Conservation (phyloP, 352 stramenopile genomes). For the Phytophthora pluvialis region DNA sequence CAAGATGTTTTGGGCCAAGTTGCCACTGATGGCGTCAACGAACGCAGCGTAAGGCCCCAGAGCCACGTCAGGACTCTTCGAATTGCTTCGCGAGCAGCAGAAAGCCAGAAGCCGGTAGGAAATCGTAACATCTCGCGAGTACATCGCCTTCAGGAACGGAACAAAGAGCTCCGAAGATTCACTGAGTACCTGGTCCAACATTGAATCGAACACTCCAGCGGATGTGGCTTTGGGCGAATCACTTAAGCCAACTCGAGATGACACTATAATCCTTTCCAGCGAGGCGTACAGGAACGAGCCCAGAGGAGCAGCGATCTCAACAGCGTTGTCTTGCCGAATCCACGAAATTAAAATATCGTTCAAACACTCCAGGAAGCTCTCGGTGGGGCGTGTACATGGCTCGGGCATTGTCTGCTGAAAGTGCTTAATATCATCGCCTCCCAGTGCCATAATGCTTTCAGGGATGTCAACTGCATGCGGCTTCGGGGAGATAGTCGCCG, state of each 20-base stretch:
- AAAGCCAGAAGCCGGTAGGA: constrained; percentile 79
- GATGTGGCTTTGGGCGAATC: constrained; percentile 68
- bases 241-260: constrained; percentile 71
- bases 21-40: constrained; percentile 58
- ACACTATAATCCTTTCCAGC: constrained; percentile 79
- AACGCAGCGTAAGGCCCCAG: constrained; percentile 74
- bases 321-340: constrained; percentile 79
- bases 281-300: constrained; percentile 70
- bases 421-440: constrained; percentile 76
- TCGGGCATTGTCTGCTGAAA: constrained; percentile 80
- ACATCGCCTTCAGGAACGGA: constrained; percentile 84
- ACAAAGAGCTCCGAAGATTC: constrained; percentile 74
- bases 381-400: constrained; percentile 60
- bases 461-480: constrained; percentile 47
- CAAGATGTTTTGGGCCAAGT: constrained; percentile 53
- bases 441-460: constrained; percentile 60
- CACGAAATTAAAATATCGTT: constrained; percentile 88
- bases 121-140: constrained; percentile 74
- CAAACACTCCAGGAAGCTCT: constrained; percentile 80
- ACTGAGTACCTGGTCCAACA: constrained; percentile 83
- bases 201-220: constrained; percentile 73
- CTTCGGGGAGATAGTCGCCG: constrained; percentile 30
- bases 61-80: constrained; percentile 61
- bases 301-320: constrained; percentile 64
- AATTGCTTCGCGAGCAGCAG: constrained; percentile 64